Evolutionary conservation across 2,329 filamentous ascomycete genomes (phyloP), one percentile per base, ranked within the genome.

Genomic region (Botrytis medusae): DNA sequence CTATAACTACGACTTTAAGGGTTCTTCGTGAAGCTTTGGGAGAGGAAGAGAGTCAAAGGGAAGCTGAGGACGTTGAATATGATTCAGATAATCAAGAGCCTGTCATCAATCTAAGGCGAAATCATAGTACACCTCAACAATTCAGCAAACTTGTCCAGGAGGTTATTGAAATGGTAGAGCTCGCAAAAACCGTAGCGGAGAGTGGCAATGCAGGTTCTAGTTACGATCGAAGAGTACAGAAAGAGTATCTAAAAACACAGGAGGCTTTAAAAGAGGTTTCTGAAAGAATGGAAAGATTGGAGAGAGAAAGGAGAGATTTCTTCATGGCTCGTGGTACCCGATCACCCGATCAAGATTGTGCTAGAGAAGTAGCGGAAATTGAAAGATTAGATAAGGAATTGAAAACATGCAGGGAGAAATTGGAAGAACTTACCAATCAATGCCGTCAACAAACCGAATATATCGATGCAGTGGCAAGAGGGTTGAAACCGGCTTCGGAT

Each of bases 1-100:
- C 51, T 25, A 20, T 69, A 1, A 18, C 65, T 10, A 69, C 65
- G 10, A 69, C 65, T 16, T 48, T 69, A 9, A 57, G n/a, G 18
- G 48, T 40, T 32, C 65, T 69, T 32, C 65, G 65, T 16, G n/a
- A 57, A 9, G 48, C 46, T 16, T 32, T 57, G 48, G 65, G 34
- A 3, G 16, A 57, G 48, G 65, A 69, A 57, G 65, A 29, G 18
- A 69, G n/a, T 57, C 48, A 42, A 29, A 20, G n/a, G 18, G 65
- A 69, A 57, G 65, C 51, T 22, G 34, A 57, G 29, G 65, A 57
- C 7, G 25, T n/a, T 14, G 65, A 69, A 57, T 69, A 69, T 57
- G 65, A 69, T 69, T 69, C 65, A 5, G 65, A 69, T 57, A n/a
- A 7, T 12, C 48, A 37, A 18, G 65, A 69, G n/a, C 65, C 48